Percentiles rank a stretch among this genome's conserved stretches.
phyloP scores from a whole-genome alignment of 768 basidiomycete genomes.

The Termitomyces sp. region DNA sequence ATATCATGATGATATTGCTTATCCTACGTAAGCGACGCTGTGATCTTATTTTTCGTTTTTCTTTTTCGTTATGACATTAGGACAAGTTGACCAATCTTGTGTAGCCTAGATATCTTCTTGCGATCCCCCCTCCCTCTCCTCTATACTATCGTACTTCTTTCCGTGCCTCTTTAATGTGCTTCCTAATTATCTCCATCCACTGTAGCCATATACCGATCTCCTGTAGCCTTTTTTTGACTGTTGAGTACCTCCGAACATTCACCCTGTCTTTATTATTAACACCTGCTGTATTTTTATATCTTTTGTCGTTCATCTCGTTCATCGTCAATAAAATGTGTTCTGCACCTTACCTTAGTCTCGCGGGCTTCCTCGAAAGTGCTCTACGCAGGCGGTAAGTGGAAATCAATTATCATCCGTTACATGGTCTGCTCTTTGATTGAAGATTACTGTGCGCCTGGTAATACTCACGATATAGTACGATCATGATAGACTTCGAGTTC shows the following conservation, averaged over 20 bases:
- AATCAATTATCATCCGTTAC: background rate
- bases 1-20: background rate
- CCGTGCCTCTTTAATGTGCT: background rate
- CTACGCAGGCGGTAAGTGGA: background rate
- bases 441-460: too few relatives aligned
- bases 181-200: background rate
- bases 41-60: background rate
- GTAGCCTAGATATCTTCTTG: background rate
- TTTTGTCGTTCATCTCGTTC: background rate
- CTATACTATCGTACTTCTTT: background rate
- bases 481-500: background rate
- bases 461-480: too few relatives aligned
- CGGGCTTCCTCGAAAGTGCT: too few relatives aligned
- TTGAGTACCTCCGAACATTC: background rate
- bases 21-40: background rate
- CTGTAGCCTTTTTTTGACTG: conserved; percentile 7
- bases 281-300: background rate
- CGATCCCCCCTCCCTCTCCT: background rate
- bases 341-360: too few relatives aligned
- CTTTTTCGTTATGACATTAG: background rate
- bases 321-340: background rate
- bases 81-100: background rate
- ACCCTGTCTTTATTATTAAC: background rate
- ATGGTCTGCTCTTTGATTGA: too few relatives aligned
- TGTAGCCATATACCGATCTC: conserved; percentile 12